A percentile compares a stretch with the other conserved stretches of the same genome.
Conservation (phyloP, 768 basidiomycete genomes). For the Boletus tomentosulus region DNA sequence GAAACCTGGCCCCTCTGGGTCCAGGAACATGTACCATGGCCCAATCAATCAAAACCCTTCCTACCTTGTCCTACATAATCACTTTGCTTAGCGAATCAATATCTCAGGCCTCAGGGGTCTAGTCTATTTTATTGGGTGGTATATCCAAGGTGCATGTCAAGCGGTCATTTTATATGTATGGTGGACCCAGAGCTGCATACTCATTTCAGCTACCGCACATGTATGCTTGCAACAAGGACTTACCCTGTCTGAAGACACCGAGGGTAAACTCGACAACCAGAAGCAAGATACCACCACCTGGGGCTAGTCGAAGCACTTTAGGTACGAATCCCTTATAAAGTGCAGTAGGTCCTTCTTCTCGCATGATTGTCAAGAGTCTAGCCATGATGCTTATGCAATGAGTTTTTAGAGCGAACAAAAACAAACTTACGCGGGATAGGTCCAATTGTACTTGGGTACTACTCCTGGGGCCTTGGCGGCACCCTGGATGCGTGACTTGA, state of each 20-base stretch:
- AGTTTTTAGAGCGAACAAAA: background rate
- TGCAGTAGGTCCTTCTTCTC: conserved; percentile 82
- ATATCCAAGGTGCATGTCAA: background rate
- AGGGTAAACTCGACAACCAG: conserved; percentile 91
- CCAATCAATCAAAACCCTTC: too few species aligned
- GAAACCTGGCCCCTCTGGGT: too few species aligned
- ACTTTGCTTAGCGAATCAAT: background rate
- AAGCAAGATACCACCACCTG: conserved; percentile 90
- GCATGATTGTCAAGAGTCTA: conserved; percentile 67
- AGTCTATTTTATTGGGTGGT: conserved; percentile 2
- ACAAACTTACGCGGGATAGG: conserved; percentile 68
- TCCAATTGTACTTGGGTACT: conserved; percentile 90
- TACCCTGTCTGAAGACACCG: conserved; percentile 70
- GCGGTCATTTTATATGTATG: conserved; percentile 23
- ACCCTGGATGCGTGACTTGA: conserved; percentile 94
- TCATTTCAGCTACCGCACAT: background rate
- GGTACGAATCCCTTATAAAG: conserved; percentile 95
- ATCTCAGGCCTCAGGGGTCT: background rate
- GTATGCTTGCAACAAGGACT: background rate
- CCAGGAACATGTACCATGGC: too few species aligned
- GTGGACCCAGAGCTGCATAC: conserved; percentile 28
- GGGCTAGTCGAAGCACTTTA: conserved; percentile 91
- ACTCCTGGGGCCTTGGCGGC: conserved; percentile 60
- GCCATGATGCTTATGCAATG: background rate
- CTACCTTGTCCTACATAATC: background rate